Conservation (phyloP, 768 basidiomycete genomes). For the Calvatia gigantea region DNA sequence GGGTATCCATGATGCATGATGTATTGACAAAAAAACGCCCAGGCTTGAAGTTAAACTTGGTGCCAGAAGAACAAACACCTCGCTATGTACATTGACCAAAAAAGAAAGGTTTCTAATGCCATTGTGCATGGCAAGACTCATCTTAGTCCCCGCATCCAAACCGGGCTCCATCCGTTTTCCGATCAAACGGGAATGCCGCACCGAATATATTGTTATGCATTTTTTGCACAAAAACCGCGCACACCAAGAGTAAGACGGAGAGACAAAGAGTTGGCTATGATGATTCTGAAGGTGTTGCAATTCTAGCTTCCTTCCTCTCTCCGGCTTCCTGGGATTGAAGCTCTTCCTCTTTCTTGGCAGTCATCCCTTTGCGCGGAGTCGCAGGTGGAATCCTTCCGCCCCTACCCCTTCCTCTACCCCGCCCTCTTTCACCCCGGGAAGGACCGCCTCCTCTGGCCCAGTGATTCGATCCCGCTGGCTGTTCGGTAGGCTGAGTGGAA, state of each 20-base stretch:
- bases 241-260: background rate
- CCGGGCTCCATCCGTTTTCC: too few relatives aligned
- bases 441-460: slow-evolving; percentile 7
- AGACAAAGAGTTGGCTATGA: background rate
- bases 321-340: background rate
- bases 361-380: background rate
- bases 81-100: too few relatives aligned
- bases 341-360: background rate
- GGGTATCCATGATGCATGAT: too few relatives aligned
- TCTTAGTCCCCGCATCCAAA: too few relatives aligned
- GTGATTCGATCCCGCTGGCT: background rate
- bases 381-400: background rate
- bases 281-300: background rate
- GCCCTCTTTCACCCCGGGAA: slow-evolving; percentile 15
- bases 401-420: slow-evolving; percentile 19
- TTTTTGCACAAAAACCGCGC: too few relatives aligned
- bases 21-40: too few relatives aligned
- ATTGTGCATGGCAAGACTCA: too few relatives aligned
- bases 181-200: too few relatives aligned
- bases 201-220: too few relatives aligned
- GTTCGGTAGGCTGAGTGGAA: background rate
- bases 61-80: background rate
- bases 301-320: background rate
- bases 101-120: too few relatives aligned
- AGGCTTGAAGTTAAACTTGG: too few relatives aligned